phyloP scores from a whole-genome alignment of 2,329 filamentous ascomycete genomes.

The Curvularia spicifera region DNA sequence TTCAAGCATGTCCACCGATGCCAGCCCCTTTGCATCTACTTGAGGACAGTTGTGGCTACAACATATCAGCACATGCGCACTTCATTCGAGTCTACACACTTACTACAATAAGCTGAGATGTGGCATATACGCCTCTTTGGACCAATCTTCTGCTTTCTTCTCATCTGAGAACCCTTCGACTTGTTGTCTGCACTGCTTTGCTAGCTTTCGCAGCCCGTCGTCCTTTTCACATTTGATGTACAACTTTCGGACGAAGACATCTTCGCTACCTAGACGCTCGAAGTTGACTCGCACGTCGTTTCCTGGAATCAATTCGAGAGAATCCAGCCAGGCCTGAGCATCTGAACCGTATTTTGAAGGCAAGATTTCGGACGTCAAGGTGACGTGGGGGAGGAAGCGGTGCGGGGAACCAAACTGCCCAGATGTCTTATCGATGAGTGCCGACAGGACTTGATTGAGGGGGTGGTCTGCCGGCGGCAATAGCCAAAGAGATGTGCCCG shows the following conservation, averaged over 20 bases:
- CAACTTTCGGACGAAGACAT: conserved; percentile 50
- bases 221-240: conserved; percentile 47
- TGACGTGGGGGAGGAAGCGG: conserved; percentile 53
- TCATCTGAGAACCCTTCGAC: conserved; percentile 36
- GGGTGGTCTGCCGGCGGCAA: conserved; percentile 47
- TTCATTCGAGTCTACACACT: conserved; percentile 33
- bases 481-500: conserved; percentile 54
- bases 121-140: conserved; percentile 42
- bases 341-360: conserved; percentile 33
- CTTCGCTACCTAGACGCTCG: conserved; percentile 41
- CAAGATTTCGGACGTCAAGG: conserved; percentile 49
- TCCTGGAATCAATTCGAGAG: conserved; percentile 31
- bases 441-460: conserved; percentile 39
- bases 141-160: conserved; percentile 40
- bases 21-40: conserved; percentile 30
- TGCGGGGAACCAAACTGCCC: conserved; percentile 45
- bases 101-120: conserved; percentile 54
- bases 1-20: conserved; percentile 33
- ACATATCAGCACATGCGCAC: not conserved
- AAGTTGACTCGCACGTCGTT: conserved; percentile 37
- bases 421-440: conserved; percentile 46
- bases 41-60: conserved; percentile 37
- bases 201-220: conserved; percentile 37
- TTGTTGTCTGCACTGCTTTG: conserved; percentile 32
- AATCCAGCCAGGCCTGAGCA: conserved; percentile 49